phyloP scores from a whole-genome alignment of 805 yeast species.

The Candida gorgasii region DNA sequence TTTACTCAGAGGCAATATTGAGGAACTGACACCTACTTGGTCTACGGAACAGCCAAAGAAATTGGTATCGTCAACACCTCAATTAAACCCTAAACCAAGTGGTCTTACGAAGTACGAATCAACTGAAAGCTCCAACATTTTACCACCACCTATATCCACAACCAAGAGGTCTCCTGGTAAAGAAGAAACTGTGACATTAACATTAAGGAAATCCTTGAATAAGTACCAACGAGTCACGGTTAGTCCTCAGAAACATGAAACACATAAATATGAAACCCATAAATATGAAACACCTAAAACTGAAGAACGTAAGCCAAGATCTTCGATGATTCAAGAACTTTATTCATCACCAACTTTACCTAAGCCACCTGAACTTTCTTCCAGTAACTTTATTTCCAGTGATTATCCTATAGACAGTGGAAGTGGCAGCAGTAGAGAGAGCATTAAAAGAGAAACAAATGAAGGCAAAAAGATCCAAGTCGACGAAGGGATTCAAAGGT shows the following conservation, averaged over 20 bases:
- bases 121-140: conserved; percentile 25
- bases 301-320: conserved; percentile 22
- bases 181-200: conserved; percentile 18
- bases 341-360: conserved; percentile 47
- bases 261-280: conserved; percentile 10
- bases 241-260: conserved; percentile 29
- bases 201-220: conserved; percentile 33
- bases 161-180: conserved; percentile 8
- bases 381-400: conserved; percentile 4
- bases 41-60: conserved; percentile 24
- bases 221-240: conserved; percentile 30
- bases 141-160: conserved; percentile 22
- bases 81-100: conserved; percentile 8
- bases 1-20: conserved; percentile 19
- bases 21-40: conserved; percentile 39
- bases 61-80: conserved; percentile 13
- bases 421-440: neutral
- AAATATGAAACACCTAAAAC: conserved; percentile 15
- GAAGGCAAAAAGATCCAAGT: conserved; percentile 4
- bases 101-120: conserved; percentile 19
- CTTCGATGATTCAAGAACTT: conserved; percentile 35
- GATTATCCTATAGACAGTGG: conserved; percentile 3
- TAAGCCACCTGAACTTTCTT: conserved; percentile 36
- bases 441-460: too few species aligned
- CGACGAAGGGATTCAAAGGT: conserved; percentile 33